A percentile compares a stretch with the other conserved stretches of the same genome.
Conservation (phyloP, 164 flowering plant genomes). For the Magnolia sinica region DNA sequence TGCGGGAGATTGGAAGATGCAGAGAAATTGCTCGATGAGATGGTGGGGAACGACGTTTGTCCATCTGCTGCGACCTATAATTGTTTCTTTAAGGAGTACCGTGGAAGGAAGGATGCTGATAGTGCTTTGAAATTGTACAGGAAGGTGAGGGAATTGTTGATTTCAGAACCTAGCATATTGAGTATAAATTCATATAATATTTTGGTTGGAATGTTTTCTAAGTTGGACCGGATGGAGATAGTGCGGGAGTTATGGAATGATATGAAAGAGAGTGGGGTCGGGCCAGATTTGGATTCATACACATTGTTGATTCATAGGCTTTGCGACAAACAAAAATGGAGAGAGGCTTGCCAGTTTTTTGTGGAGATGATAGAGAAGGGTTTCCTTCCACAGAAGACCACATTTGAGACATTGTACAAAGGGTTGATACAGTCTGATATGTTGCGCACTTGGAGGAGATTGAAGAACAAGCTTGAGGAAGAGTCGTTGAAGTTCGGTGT, state of each 20-base stretch:
- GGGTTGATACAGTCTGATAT: slow-evolving; percentile 85
- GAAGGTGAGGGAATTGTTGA: slow-evolving; percentile 55
- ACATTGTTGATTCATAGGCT: slow-evolving; percentile 80
- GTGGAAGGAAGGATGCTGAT: slow-evolving; percentile 69
- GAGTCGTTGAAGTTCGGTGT: slow-evolving; percentile 76
- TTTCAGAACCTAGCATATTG: slow-evolving; percentile 30
- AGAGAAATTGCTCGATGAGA: slow-evolving; percentile 63
- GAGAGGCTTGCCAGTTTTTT: slow-evolving; percentile 70
- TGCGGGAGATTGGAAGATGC: slow-evolving; percentile 84
- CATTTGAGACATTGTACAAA: slow-evolving; percentile 81
- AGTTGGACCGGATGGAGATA: slow-evolving; percentile 44
- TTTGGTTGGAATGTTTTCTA: slow-evolving; percentile 61
- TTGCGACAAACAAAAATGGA: slow-evolving; percentile 75
- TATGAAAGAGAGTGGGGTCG: slow-evolving; percentile 52
- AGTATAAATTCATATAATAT: slow-evolving; percentile 68
- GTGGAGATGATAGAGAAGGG: slow-evolving; percentile 97
- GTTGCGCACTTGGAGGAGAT: slow-evolving; percentile 93
- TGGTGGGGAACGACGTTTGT: slow-evolving; percentile 62
- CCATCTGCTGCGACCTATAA: slow-evolving; percentile 77
- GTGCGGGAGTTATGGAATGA: slow-evolving; percentile 78
- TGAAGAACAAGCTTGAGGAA: slow-evolving; percentile 89
- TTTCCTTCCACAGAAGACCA: slow-evolving; percentile 79
- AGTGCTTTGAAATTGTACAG: slow-evolving; percentile 72
- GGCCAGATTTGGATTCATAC: slow-evolving; percentile 92
- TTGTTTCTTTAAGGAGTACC: slow-evolving; percentile 88